These are phyloP conservation scores for Malassezia globosa DNA, from an alignment of 1,284 basidiomycete genomes.

Conservation along the genomic window DNA sequence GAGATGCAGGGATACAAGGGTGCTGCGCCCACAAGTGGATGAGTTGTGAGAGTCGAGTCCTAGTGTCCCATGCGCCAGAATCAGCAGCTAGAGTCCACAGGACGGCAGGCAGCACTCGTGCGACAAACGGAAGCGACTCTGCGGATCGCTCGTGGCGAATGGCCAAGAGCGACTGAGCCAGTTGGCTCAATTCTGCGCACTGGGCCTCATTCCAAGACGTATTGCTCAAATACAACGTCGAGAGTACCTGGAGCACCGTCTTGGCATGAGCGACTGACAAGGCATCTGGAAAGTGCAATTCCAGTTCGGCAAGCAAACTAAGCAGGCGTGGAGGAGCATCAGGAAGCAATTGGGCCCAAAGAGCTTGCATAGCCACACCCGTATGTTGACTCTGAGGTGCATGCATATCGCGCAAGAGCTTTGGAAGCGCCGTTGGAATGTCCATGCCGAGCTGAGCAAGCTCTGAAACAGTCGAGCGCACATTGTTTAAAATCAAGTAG, in stretches of 20 bases:
- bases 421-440: background rate
- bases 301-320: background rate
- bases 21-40: background rate
- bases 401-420: background rate
- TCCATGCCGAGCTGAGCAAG: background rate
- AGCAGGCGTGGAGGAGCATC: background rate
- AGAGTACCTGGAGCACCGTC: slow-evolving; percentile 6
- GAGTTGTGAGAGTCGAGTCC: background rate
- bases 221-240: slow-evolving; percentile 6
- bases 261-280: background rate
- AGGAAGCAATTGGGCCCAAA: slow-evolving; percentile 1
- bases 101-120: slow-evolving; percentile 3
- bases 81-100: slow-evolving; percentile 4
- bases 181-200: background rate
- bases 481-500: slow-evolving; percentile 48
- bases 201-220: slow-evolving; percentile 1
- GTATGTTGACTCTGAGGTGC: background rate
- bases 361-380: slow-evolving; percentile 8
- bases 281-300: background rate
- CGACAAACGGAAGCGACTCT: background rate
- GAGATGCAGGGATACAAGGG: background rate
- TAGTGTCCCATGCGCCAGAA: background rate
- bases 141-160: background rate
- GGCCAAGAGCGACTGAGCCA: background rate
- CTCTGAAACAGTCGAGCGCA: slow-evolving; percentile 3